Base-by-base conservation (phyloP, 805 yeast species). In the Metschnikowia anglica region DNA sequence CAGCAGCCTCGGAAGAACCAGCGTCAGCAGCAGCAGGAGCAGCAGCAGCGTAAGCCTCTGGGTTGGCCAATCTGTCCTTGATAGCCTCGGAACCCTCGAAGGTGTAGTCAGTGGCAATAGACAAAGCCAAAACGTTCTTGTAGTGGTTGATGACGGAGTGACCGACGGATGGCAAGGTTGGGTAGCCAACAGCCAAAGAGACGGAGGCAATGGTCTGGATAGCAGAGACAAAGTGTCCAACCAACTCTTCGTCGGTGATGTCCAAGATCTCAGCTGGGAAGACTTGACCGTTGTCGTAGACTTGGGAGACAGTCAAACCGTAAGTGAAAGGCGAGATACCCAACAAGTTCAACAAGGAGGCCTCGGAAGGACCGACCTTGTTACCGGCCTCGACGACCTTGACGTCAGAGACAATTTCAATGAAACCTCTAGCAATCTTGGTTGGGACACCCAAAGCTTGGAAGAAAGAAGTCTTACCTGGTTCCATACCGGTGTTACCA, bases 381-480 rank as follows among this genome's bases (percentile, higher is more conserved):
- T 68, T 67, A 66, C 88, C 87, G 54, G 84, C 83, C 55, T 77
- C 81, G 68, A 90, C 96, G 71, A 93, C 96, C 81, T 87, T 87
- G 67, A 93, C 96, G 70, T 93, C 99, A 63, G 85, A 76, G 74
- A 88, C 89, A 77, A 93, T 93, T 81, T 93, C 99, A 84, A 93
- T 93, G 79, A 97, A 89, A 93, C 99, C 99, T 87, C 99, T 90
- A 77, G 96, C 93, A 89, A 93, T 93, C 95, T 93, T 93, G 88
- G 99, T 93, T 83, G 99, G 99, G 67, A 93, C 97, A 88, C 98
- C 98, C 68, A 93, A 84, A 71, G 99, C 99, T 84, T 93, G 99
- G 98, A 93, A 93, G 95, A 93, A 93, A 72, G 99, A 93, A 69
- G 99, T 93, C 88, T 93, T 93, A 85, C 98, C 98, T 77, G 99